Conservation (phyloP, 2,329 filamentous ascomycete genomes). For the Macrophomina phaseolina region DNA sequence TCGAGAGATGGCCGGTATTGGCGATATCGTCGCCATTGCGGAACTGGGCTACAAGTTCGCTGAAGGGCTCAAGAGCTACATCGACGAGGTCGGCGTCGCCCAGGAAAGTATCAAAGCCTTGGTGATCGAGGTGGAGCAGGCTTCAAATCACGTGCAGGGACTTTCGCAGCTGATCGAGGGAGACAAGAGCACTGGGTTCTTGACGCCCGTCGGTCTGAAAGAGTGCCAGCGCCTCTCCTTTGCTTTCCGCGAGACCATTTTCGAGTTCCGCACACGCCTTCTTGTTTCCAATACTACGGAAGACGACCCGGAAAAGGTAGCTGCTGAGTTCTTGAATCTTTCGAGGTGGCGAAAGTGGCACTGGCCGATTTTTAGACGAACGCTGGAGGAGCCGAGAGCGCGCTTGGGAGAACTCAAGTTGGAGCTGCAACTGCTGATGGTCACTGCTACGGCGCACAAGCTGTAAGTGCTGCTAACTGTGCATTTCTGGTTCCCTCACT, state of each 20-base stretch:
- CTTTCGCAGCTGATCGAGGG: background rate
- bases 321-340: background rate
- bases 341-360: background rate
- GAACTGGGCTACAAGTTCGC: constrained; percentile 16
- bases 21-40: constrained; percentile 14
- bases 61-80: constrained; percentile 9
- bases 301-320: background rate
- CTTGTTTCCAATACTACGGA: background rate
- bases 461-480: background rate
- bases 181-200: background rate
- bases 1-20: background rate
- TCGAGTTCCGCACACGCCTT: background rate
- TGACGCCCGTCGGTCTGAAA: background rate
- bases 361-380: background rate
- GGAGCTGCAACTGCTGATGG: constrained; percentile 7
- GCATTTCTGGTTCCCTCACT: background rate
- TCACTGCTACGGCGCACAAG: background rate
- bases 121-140: constrained; percentile 9
- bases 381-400: background rate
- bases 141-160: background rate
- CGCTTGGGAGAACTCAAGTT: background rate
- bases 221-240: background rate
- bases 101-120: constrained; percentile 12
- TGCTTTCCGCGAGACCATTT: background rate
- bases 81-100: constrained; percentile 3